Conservation (phyloP, 805 yeast species). For the Saccharomycopsis malanga region DNA sequence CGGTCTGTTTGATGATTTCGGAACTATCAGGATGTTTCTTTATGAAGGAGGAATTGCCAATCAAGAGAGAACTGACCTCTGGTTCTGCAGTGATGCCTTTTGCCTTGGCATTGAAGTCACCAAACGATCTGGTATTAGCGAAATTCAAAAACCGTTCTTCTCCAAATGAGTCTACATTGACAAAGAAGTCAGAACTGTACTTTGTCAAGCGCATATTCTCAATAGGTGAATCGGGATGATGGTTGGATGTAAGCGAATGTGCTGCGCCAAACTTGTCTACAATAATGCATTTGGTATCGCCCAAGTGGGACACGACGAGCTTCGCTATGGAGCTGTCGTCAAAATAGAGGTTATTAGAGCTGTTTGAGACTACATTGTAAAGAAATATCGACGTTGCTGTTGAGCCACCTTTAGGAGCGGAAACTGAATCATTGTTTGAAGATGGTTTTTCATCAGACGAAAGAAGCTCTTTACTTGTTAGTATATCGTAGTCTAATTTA, state of each 20-base stretch:
- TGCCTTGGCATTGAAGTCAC: constrained; percentile 74
- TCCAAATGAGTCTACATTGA: constrained; percentile 74
- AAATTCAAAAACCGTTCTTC: constrained; percentile 72
- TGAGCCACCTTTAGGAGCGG: constrained; percentile 43
- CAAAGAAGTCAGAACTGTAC: constrained; percentile 55
- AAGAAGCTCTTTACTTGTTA: constrained; percentile 27
- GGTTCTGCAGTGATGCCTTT: constrained; percentile 92
- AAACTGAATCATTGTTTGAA: constrained; percentile 13
- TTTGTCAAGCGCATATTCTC: constrained; percentile 69
- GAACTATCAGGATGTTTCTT: constrained; percentile 22
- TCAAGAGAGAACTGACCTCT: constrained; percentile 60
- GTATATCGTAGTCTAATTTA: constrained; percentile 56
- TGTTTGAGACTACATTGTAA: constrained; percentile 36
- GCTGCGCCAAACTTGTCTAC: constrained; percentile 78
- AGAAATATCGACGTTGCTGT: constrained; percentile 64
- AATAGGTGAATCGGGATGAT: constrained; percentile 78
- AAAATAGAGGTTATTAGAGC: constrained; percentile 32
- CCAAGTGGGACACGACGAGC: constrained; percentile 79
- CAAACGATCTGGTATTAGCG: constrained; percentile 93
- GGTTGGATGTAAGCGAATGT: constrained; percentile 68
- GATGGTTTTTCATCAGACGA: constrained; percentile 22
- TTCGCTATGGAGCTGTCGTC: constrained; percentile 59
- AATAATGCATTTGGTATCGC: constrained; percentile 84
- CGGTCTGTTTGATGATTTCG: constrained; percentile 23
- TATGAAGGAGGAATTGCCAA: constrained; percentile 52